Evolutionary conservation across 345 rosid species (phyloP), one percentile per base, ranked within the genome.

Genomic region (Gossypioides kirkii): DNA sequence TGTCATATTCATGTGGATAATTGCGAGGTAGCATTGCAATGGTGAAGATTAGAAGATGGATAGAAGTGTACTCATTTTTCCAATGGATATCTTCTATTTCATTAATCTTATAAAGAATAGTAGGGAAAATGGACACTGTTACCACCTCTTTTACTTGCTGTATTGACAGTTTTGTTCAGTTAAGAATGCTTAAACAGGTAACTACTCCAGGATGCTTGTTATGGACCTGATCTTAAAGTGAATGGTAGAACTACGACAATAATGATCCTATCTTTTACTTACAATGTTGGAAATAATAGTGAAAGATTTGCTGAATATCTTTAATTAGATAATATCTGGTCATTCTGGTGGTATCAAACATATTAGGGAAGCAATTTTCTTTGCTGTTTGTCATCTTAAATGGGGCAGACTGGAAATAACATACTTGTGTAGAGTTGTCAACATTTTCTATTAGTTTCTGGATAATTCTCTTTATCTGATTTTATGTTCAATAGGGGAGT

Each of bases 401-500:
- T 50, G 22, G 12, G 8, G 38, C 43, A 3, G 45, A 25, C 38
- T 32, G 17, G 43, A 69, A 16, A 43, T 17, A 50, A 67, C 5
- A 17, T 8, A 49, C 26, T 16, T 49, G 0, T n/a, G n/a, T n/a
- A n/a, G n/a, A n/a, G n/a, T n/a, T n/a, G n/a, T n/a, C n/a, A n/a
- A n/a, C n/a, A n/a, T n/a, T n/a, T n/a, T n/a, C n/a, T n/a, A n/a
- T n/a, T n/a, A n/a, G n/a, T n/a, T n/a, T n/a, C n/a, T n/a, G n/a
- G n/a, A n/a, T n/a, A n/a, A n/a, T n/a, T 65, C 23, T 43, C 16
- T 5, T 38, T 41, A 14, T 52, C 71, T 74, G 28, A 42, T 64
- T 53, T 71, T 61, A 36, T 71, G 45, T 73, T 61, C 71, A 79
- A 74, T 82, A 86, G 96, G 90, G 73, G 97, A 89, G 47, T 95